Conservation (phyloP, 768 basidiomycete species). For the Grammothele lineata region DNA sequence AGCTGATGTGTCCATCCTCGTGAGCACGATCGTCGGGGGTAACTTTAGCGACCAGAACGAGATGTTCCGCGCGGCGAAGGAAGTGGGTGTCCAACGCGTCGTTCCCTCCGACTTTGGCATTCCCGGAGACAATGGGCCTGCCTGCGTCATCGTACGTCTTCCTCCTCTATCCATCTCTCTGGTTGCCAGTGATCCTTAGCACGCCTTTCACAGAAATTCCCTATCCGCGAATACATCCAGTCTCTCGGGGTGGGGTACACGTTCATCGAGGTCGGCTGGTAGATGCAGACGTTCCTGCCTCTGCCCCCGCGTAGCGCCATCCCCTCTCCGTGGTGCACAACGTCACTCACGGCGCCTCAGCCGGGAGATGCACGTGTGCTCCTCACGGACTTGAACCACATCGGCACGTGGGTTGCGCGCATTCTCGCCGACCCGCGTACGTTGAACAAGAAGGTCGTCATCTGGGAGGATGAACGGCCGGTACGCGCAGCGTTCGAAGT, state of each 20-base stretch:
- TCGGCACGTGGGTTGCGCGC: constrained; percentile 24
- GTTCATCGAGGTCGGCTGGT: constrained; percentile 24
- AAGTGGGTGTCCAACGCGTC: constrained; percentile 11
- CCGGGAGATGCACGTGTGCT: constrained; percentile 16
- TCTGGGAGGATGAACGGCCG: constrained; percentile 18
- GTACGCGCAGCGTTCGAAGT: background rate
- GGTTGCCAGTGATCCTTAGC: too few relatives aligned
- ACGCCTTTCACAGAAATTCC: constrained; percentile 23
- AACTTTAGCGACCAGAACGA: background rate
- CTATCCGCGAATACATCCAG: constrained; percentile 22
- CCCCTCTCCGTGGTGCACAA: background rate
- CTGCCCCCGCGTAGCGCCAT: background rate
- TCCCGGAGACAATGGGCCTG: constrained; percentile 5
- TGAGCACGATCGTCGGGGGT: background rate
- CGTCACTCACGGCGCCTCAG: constrained; percentile 1
- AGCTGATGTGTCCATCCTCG: background rate
- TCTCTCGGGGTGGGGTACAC: constrained; percentile 23
- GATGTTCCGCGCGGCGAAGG: constrained; percentile 17
- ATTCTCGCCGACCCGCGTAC: constrained; percentile 29
- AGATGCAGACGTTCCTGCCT: background rate
- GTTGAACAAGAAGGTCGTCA: constrained; percentile 25
- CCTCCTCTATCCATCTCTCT: too few relatives aligned
- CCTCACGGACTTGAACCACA: constrained; percentile 21
- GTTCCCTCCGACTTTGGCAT: constrained; percentile 5
- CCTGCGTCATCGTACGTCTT: background rate